These are phyloP conservation scores for Microsporum canis DNA, from an alignment of 2,329 filamentous ascomycete genomes.

Conservation along the genomic window DNA sequence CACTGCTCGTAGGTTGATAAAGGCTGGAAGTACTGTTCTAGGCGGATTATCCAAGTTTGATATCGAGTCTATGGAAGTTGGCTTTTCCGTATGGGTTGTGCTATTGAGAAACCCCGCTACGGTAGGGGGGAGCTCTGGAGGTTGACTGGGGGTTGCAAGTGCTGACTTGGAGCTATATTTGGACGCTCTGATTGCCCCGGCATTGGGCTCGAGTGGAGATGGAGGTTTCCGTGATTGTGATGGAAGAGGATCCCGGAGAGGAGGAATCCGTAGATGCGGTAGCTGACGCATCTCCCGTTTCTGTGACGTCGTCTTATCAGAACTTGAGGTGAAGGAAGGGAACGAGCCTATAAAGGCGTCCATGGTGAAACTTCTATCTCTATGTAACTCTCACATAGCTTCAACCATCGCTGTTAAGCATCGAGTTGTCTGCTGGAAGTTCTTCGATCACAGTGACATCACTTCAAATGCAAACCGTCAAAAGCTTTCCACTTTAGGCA, in stretches of 20 bases:
- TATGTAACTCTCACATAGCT: background rate
- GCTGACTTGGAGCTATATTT: slow-evolving; percentile 22
- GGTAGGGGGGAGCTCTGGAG: slow-evolving; percentile 26
- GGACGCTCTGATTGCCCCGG: slow-evolving; percentile 24
- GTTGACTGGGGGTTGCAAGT: slow-evolving; percentile 20
- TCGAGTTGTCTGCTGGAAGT: background rate
- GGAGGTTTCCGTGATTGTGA: slow-evolving; percentile 32
- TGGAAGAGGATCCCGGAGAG: slow-evolving; percentile 37
- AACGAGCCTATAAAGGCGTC: slow-evolving; percentile 13
- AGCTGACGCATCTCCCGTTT: slow-evolving; percentile 31
- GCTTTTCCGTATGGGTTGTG: slow-evolving; percentile 24
- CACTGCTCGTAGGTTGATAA: slow-evolving; percentile 38
- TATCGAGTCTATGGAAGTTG: slow-evolving; percentile 15
- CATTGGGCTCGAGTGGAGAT: slow-evolving; percentile 37
- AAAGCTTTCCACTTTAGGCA: background rate
- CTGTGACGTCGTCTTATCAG: slow-evolving; percentile 32
- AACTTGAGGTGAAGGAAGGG: slow-evolving; percentile 20
- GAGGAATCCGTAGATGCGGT: slow-evolving; percentile 36
- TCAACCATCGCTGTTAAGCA: background rate
- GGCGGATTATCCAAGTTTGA: slow-evolving; percentile 25
- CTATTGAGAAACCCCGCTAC: slow-evolving; percentile 28
- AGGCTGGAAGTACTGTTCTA: slow-evolving; percentile 34
- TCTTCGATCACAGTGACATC: background rate
- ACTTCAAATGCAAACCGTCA: background rate
- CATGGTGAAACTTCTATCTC: background rate